Conservation (phyloP, 2,329 filamentous ascomycete genomes). For the Trichoderma endophyticum region DNA sequence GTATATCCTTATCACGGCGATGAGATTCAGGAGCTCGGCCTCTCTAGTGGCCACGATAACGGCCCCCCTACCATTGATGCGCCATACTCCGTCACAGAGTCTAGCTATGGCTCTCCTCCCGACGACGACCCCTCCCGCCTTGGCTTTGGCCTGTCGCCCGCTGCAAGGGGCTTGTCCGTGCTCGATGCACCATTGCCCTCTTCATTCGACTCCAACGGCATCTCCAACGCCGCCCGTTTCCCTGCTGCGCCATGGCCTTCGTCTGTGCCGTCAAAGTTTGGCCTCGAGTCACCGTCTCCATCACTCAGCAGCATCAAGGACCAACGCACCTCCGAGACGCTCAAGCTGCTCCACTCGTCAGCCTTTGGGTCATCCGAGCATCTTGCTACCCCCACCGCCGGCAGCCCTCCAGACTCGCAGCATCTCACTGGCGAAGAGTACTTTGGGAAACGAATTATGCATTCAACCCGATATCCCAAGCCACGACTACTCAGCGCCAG, state of each 20-base stretch:
- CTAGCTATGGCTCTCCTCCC: conserved; percentile 77
- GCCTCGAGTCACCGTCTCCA: conserved; percentile 78
- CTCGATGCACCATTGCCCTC: conserved; percentile 89
- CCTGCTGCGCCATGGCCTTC: conserved; percentile 77
- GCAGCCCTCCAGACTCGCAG: conserved; percentile 51
- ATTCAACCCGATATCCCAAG: conserved; percentile 65
- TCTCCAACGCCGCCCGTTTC: conserved; percentile 85
- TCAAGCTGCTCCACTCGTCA: conserved; percentile 64
- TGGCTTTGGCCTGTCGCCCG: conserved; percentile 76
- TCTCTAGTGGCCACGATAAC: conserved; percentile 43
- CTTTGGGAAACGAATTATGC: conserved; percentile 69
- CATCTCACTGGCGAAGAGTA: conserved; percentile 55
- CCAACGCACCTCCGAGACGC: conserved; percentile 57
- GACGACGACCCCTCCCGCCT: conserved; percentile 58
- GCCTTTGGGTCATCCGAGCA: conserved; percentile 66
- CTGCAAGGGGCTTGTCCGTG: conserved; percentile 73
- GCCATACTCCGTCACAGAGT: conserved; percentile 53
- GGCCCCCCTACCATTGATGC: conserved; percentile 58
- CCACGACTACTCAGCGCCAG: conserved; percentile 67
- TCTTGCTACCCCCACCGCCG: conserved; percentile 48
- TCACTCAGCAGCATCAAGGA: conserved; percentile 65
- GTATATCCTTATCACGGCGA: conserved; percentile 37
- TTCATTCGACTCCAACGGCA: conserved; percentile 93
- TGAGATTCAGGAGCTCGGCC: conserved; percentile 35
- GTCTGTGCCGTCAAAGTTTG: conserved; percentile 89